phyloP scores from a whole-genome alignment of 345 rosid species.

The Moricandia arvensis region DNA sequence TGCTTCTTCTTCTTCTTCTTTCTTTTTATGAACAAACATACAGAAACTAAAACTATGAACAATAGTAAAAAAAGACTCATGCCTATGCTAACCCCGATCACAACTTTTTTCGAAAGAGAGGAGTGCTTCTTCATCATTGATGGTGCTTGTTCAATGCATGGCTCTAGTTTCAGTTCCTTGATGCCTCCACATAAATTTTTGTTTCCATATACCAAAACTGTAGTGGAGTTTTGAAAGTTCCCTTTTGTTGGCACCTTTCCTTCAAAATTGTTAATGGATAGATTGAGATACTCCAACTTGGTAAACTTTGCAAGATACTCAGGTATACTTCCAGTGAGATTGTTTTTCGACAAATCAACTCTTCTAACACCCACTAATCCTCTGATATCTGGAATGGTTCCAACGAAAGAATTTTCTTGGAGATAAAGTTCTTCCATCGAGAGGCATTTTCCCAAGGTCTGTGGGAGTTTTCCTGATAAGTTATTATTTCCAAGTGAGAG shows the following conservation, averaged over 20 bases:
- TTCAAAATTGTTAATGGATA: slow-evolving; percentile 29
- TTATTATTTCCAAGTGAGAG: not conserved
- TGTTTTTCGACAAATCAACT: slow-evolving; percentile 17
- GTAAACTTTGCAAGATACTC: not conserved
- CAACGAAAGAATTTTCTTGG: slow-evolving; percentile 20
- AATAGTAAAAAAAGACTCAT: not conserved
- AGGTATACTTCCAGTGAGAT: slow-evolving; percentile 28
- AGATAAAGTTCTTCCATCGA: slow-evolving; percentile 9
- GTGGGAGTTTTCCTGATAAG: slow-evolving; percentile 12
- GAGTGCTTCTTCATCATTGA: not conserved
- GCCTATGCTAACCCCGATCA: not conserved
- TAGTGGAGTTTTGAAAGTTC: slow-evolving; percentile 24
- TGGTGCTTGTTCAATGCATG: slow-evolving; percentile 12
- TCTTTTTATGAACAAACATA: not conserved
- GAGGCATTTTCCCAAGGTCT: slow-evolving; percentile 11
- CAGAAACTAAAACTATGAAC: not conserved
- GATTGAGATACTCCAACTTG: slow-evolving; percentile 18
- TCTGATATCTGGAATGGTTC: slow-evolving; percentile 14
- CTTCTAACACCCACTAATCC: not conserved
- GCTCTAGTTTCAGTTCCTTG: slow-evolving; percentile 3
- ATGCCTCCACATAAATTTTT: slow-evolving; percentile 33
- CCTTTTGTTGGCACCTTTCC: slow-evolving; percentile 34
- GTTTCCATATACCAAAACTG: slow-evolving; percentile 21
- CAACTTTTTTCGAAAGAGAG: not conserved
- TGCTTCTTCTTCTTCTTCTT: slow-evolving; percentile 9